Percentiles rank a stretch among this genome's conserved stretches.
These are phyloP conservation scores for Aspergillus ostianus DNA, from an alignment of 495 filamentous ascomycete genomes.

Conservation along the genomic window DNA sequence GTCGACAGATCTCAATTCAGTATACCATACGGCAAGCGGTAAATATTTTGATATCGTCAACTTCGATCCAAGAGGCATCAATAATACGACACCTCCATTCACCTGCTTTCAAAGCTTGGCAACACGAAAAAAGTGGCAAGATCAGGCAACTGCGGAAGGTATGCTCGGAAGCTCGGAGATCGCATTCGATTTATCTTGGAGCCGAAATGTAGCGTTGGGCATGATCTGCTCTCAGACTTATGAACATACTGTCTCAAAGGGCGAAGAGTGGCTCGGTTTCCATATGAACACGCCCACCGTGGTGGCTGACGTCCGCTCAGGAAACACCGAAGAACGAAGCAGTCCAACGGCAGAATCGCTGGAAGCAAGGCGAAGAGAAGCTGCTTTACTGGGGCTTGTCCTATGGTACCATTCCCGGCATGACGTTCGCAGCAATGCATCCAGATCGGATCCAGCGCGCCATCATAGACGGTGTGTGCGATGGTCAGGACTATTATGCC, in stretches of 20 bases:
- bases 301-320: background rate
- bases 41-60: conserved; percentile 6
- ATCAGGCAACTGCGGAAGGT: background rate
- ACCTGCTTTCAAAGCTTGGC: background rate
- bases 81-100: conserved; percentile 1
- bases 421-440: conserved; percentile 53
- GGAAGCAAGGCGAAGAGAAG: conserved; percentile 40
- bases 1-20: no score
- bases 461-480: conserved; percentile 54
- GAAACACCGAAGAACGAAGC: background rate
- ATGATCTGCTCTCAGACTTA: background rate
- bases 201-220: background rate
- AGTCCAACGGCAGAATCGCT: conserved; percentile 26
- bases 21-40: background rate
- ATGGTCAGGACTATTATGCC: conserved; percentile 47
- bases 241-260: background rate
- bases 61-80: conserved; percentile 5
- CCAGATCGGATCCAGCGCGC: conserved; percentile 50
- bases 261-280: background rate
- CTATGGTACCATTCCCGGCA: conserved; percentile 65
- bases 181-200: background rate
- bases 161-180: background rate
- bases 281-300: conserved; percentile 1
- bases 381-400: conserved; percentile 64
- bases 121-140: background rate